Evolutionary conservation across 805 yeast genomes (phyloP), one percentile per base, ranked within the genome.

Genomic region (Priceomyces fermenticarens): DNA sequence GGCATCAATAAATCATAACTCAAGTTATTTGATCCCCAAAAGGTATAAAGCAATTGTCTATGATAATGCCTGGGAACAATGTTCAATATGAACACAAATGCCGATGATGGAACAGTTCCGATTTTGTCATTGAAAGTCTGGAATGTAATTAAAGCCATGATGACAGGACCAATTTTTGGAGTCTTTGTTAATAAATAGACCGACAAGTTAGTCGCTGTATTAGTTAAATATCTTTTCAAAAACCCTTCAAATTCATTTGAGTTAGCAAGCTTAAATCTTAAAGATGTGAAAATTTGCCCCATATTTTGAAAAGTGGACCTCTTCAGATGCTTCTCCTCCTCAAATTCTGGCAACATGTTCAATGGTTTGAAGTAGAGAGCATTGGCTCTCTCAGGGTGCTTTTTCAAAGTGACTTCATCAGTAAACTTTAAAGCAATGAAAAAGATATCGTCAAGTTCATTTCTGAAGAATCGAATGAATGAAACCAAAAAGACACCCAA

Each of bases 1-100:
- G 83, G 83, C 4, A 55, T 51, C 30, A 80, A 62, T 37, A 80
- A 62, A 32, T 75, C 78, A 30, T 70, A 59, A 37, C 67, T 58
- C 40, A 78, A 59, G 32, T 70, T 62, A 10, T 72, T 52, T 11
- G 73, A 60, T 2, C 80, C 81, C 63, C 73, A 72, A 46, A 67
- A 74, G 2, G 72, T 60, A 12, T 73, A 58, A 30, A 77, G 51
- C 26, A 74, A 57, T 8, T 62, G 43, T 15, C 72, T 53, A 10
- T 70, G 53, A 44, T 62, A 56, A 23, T 53, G 40, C 17, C 59
- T 51, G 0, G 81, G 73, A 11, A 67, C 38, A 9, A 68, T 31
- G 14, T 62, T 52, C 10, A 74, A 50, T 0, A 67, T 53, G 2
- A 58, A 41, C 33, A 70, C 66, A 3, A 78, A 54, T 1, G 55